These are phyloP conservation scores for Entonaema liquescens DNA, from an alignment of 495 filamentous ascomycete species.

Conservation along the genomic window DNA sequence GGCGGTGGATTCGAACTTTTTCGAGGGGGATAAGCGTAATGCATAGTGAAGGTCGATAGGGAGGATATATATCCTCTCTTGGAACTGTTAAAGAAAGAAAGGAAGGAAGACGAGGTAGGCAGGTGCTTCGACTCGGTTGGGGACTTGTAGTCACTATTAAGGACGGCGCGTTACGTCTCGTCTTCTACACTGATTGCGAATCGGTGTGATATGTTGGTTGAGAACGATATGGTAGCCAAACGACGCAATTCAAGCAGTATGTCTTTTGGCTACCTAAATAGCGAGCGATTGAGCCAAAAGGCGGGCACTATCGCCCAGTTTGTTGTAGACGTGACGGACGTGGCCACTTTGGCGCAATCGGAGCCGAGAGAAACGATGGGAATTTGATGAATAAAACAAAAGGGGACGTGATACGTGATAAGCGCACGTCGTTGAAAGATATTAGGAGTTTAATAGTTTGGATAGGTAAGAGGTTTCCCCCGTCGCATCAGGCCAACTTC, in stretches of 20 bases:
- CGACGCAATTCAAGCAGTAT: conserved; percentile 2
- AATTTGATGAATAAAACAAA: background rate
- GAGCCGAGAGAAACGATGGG: background rate
- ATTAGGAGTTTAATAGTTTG: background rate
- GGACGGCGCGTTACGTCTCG: conserved; percentile 13
- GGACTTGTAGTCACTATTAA: conserved; percentile 5
- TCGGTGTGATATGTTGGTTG: background rate
- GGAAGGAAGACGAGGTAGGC: background rate
- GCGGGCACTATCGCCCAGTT: conserved; percentile 22
- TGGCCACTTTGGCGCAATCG: conserved; percentile 32
- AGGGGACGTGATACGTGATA: conserved; percentile 8
- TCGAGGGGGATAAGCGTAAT: conserved; percentile 88
- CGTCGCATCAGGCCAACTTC: conserved; percentile 28
- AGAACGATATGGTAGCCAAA: background rate
- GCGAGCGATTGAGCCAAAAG: conserved; percentile 26
- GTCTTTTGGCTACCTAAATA: conserved; percentile 9
- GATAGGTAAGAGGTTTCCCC: background rate
- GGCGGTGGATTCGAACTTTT: conserved; percentile 77
- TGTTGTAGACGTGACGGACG: conserved; percentile 25
- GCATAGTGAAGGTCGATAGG: conserved; percentile 67
- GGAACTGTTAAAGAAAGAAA: background rate
- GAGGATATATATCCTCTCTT: conserved; percentile 7
- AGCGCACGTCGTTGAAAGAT: conserved; percentile 5
- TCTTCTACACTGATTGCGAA: conserved; percentile 21
- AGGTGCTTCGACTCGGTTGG: conserved; percentile 2